Base-by-base conservation (phyloP, 2,329 filamentous ascomycete genomes). In the Pseudogymnoascus sp. region DNA sequence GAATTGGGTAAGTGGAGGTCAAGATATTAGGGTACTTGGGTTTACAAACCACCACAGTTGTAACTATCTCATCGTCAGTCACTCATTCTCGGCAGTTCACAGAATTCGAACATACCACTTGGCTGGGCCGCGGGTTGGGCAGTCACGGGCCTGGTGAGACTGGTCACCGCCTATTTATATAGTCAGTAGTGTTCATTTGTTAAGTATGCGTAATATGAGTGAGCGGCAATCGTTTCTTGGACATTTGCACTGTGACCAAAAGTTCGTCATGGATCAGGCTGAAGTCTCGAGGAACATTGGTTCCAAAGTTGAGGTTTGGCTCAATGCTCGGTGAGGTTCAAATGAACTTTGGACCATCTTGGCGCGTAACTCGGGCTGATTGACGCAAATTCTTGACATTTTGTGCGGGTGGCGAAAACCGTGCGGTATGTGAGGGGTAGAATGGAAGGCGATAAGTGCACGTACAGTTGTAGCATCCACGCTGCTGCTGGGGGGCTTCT, bases 61-160 rank as follows among this genome's bases (percentile, higher is more conserved):
- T 90, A 92, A 84, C 87, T 89, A 73, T 61, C 60, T 60, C 44
- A 66, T 60, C 63, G 63, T 66, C 63, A 67, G 64, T 64, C 54
- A 61, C 60, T 61, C 60, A 57, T 35, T 26, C 37, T 39, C 26
- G 17, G 11, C 26, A 60, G 37, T 58, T 54, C 33, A 47, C 41
- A 33, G 40, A 5, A 54, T 60, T 41, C 17, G 39, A 60, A 76
- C 85, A 75, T 79, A 92, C 88, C 89, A 92, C 77, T 90, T 92
- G 70, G 89, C 85, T 70, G 87, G 86, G 70, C 88, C 88, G 78
- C 89, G 88, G 81, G 86, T 90, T 72, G 90, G 90, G 83, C 90
- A 94, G 72, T 93, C 89, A 72, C 89, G 88, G 72, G 89, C 89
- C 89, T 90, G 87, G 75, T 91, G 88, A 70, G 83, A 84, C 68